Conservation (phyloP, 768 basidiomycete species). For the Russula virescens region DNA sequence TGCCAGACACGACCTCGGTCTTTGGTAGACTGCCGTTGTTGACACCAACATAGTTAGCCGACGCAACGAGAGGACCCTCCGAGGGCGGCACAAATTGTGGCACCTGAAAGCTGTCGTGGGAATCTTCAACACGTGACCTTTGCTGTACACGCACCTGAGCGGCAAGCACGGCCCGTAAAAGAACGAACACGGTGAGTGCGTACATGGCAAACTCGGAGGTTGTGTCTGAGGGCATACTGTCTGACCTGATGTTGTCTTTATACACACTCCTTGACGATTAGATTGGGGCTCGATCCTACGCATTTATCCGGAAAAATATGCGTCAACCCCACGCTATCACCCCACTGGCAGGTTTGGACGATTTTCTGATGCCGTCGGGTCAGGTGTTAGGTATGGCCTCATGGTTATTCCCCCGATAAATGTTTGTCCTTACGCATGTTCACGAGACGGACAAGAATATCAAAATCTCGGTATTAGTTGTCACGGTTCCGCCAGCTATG, state of each 20-base stretch:
- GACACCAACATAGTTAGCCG: conserved; percentile 38
- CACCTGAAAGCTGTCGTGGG: conserved; percentile 12
- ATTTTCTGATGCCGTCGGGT: no score
- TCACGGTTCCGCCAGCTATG: neutral
- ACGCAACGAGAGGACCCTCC: conserved; percentile 26
- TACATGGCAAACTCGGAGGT: conserved; percentile 8
- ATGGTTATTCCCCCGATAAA: neutral
- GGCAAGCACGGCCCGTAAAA: neutral
- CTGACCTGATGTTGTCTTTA: no score
- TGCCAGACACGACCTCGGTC: conserved; percentile 35
- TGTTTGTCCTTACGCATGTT: neutral
- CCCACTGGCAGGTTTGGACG: no score
- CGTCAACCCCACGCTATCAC: no score
- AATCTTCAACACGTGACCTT: no score
- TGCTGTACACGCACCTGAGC: neutral
- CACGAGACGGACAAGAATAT: neutral
- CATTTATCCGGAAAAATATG: neutral
- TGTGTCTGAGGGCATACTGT: no score
- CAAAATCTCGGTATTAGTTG: neutral
- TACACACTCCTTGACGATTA: no score
- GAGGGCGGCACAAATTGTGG: conserved; percentile 32
- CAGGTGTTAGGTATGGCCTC: no score
- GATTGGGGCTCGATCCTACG: no score
- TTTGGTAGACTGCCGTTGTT: conserved; percentile 42
- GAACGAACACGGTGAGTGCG: neutral